These are phyloP conservation scores for Agrostemma githago DNA, from an alignment of 148 eudicot species.

Conservation along the genomic window DNA sequence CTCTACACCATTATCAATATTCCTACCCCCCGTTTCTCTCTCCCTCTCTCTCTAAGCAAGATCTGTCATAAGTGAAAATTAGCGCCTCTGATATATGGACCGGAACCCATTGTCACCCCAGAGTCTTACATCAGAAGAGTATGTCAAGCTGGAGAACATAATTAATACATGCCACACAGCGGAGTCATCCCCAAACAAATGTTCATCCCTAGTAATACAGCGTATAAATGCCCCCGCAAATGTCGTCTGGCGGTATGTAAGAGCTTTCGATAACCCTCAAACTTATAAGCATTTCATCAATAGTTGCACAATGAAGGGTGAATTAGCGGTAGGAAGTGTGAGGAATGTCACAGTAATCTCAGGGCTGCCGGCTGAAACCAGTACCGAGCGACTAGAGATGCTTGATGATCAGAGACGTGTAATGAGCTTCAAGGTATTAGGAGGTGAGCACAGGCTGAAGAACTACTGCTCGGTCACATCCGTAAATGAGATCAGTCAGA, in stretches of 20 bases:
- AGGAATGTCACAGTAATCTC: slow-evolving; percentile 55
- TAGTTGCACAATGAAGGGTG: slow-evolving; percentile 43
- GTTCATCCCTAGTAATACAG: slow-evolving; percentile 53
- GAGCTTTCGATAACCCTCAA: slow-evolving; percentile 65
- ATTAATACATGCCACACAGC: slow-evolving; percentile 41
- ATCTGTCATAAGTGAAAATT: background rate
- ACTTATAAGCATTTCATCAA: slow-evolving; percentile 69
- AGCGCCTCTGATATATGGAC: slow-evolving; percentile 13
- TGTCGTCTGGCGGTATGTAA: slow-evolving; percentile 48
- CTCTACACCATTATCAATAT: slow-evolving; percentile 18
- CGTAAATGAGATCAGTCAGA: slow-evolving; percentile 38
- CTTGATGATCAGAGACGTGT: slow-evolving; percentile 53
- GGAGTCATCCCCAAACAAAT: slow-evolving; percentile 34
- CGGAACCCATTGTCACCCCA: slow-evolving; percentile 19
- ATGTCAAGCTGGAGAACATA: slow-evolving; percentile 30
- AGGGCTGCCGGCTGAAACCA: slow-evolving; percentile 64
- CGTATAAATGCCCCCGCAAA: slow-evolving; percentile 52
- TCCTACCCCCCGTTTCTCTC: slow-evolving; percentile 8
- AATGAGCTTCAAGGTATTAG: slow-evolving; percentile 47
- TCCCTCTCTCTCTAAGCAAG: background rate
- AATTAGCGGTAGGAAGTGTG: slow-evolving; percentile 42
- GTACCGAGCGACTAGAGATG: slow-evolving; percentile 65
- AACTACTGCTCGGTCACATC: slow-evolving; percentile 63
- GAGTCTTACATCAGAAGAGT: slow-evolving; percentile 42
- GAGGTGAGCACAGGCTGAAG: slow-evolving; percentile 65